phyloP scores from a whole-genome alignment of 208 protist species.

The Acanthamoeba healyi region DNA sequence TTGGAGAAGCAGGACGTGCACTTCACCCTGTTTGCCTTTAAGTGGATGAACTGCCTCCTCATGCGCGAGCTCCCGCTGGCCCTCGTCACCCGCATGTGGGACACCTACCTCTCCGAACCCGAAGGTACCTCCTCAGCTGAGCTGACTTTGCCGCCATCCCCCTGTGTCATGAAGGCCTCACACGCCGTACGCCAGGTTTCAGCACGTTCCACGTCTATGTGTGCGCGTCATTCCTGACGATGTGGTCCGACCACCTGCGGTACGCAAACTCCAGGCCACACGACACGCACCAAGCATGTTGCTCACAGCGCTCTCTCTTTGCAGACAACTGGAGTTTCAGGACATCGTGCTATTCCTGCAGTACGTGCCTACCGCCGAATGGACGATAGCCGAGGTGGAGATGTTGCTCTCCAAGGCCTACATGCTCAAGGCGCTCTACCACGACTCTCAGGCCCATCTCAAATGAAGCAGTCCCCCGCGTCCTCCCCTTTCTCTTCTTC shows the following conservation, averaged over 20 bases:
- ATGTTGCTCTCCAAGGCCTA: conserved; percentile 87
- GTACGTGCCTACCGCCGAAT: conserved; percentile 87
- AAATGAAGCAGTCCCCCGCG: background rate
- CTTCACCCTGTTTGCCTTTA: conserved; percentile 89
- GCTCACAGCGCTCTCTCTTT: background rate
- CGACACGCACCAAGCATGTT: background rate
- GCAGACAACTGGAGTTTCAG: conserved; percentile 82
- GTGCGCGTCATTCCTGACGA: conserved; percentile 90
- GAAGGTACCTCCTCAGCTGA: background rate
- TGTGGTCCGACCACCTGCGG: conserved; percentile 82
- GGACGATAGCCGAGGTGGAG: conserved; percentile 88
- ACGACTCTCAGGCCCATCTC: conserved; percentile 69
- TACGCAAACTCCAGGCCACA: background rate
- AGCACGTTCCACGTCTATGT: conserved; percentile 91
- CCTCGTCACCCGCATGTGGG: conserved; percentile 89
- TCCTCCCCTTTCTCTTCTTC: too few species aligned
- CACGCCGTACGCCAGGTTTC: conserved; percentile 65
- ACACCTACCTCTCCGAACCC: conserved; percentile 88
- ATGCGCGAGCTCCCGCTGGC: conserved; percentile 89
- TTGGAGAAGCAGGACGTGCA: conserved; percentile 82
- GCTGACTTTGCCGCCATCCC: background rate
- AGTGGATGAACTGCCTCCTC: conserved; percentile 92
- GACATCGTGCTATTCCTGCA: conserved; percentile 90
- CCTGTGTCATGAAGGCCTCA: background rate
- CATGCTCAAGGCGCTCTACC: conserved; percentile 66